A percentile compares a stretch with the other conserved stretches of the same genome.
Conservation (phyloP, 2,329 filamentous ascomycete genomes). For the Dactylellina cionopaga region DNA sequence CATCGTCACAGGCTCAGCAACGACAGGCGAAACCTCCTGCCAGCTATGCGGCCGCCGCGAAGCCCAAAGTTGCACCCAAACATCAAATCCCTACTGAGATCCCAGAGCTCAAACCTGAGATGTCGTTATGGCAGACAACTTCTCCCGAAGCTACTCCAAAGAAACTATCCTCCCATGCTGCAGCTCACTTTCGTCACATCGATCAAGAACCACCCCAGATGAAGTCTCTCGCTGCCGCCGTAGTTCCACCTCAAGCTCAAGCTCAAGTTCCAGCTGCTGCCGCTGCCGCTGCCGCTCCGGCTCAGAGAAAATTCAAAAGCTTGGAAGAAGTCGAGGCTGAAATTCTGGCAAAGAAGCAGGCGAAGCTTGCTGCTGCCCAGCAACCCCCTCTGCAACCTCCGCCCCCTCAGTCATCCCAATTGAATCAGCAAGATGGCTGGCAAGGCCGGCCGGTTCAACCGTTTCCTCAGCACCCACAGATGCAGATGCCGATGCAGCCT, state of each 20-base stretch:
- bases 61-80: slow-evolving; percentile 9
- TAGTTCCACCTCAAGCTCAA: slow-evolving; percentile 54
- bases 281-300: slow-evolving; percentile 59
- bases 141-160: slow-evolving; percentile 43
- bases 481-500: slow-evolving; percentile 57
- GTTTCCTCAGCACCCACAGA: slow-evolving; percentile 57
- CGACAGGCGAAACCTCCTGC: slow-evolving; percentile 62
- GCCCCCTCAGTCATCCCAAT: slow-evolving; percentile 54
- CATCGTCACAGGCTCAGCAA: slow-evolving; percentile 58
- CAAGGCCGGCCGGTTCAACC: slow-evolving; percentile 53
- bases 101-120: slow-evolving; percentile 89
- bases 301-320: slow-evolving; percentile 83
- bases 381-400: slow-evolving; percentile 59
- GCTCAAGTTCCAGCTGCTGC: slow-evolving; percentile 50
- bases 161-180: slow-evolving; percentile 62
- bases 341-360: slow-evolving; percentile 73
- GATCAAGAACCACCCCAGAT: slow-evolving; percentile 55
- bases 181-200: slow-evolving; percentile 69
- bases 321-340: slow-evolving; percentile 96
- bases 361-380: slow-evolving; percentile 54
- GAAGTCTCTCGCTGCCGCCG: slow-evolving; percentile 56
- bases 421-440: slow-evolving; percentile 50
- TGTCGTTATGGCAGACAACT: slow-evolving; percentile 80
- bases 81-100: slow-evolving; percentile 72
- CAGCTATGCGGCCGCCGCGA: slow-evolving; percentile 72